These are phyloP conservation scores for Fusarium protoensiforme DNA, from an alignment of 2,329 filamentous ascomycete genomes.

Conservation along the genomic window DNA sequence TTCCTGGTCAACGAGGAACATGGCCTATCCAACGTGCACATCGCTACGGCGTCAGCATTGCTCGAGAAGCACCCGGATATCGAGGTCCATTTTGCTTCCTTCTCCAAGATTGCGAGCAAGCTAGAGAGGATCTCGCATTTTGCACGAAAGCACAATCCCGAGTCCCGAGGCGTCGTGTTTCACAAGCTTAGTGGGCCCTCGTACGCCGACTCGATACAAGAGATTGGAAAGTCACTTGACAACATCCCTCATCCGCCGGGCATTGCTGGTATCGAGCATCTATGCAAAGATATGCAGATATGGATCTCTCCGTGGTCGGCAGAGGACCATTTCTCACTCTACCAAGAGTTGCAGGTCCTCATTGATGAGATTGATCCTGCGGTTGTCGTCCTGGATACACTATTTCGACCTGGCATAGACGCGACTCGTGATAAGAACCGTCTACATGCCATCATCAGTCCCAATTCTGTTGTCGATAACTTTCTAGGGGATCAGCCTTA, in stretches of 20 bases:
- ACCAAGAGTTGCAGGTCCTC: conserved; percentile 38
- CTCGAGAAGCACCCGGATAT: conserved; percentile 47
- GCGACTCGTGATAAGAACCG: conserved; percentile 34
- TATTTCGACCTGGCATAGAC: conserved; percentile 45
- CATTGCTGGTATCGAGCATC: conserved; percentile 20
- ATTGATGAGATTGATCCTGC: conserved; percentile 47
- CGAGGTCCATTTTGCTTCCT: conserved; percentile 51
- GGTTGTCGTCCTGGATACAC: conserved; percentile 47
- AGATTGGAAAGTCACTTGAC: conserved; percentile 12
- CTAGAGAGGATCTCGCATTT: conserved; percentile 25
- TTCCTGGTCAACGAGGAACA: conserved; percentile 48
- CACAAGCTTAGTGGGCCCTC: conserved; percentile 39
- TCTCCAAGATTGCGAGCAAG: conserved; percentile 23
- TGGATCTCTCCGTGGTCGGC: conserved; percentile 46
- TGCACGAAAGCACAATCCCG: conserved; percentile 17
- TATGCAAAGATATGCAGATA: conserved; percentile 31
- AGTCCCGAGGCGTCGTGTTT: conserved; percentile 40
- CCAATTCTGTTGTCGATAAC: conserved; percentile 51
- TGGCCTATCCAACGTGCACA: conserved; percentile 51
- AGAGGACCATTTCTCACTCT: conserved; percentile 44
- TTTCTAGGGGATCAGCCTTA: conserved; percentile 28
- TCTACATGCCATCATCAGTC: conserved; percentile 53
- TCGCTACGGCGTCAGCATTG: conserved; percentile 49
- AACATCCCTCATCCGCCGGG: conserved; percentile 38
- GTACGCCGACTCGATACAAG: conserved; percentile 18